Evolutionary conservation across 169 alveolate genomes (phyloP).

Genomic region (Plasmodium reichenowi): DNA sequence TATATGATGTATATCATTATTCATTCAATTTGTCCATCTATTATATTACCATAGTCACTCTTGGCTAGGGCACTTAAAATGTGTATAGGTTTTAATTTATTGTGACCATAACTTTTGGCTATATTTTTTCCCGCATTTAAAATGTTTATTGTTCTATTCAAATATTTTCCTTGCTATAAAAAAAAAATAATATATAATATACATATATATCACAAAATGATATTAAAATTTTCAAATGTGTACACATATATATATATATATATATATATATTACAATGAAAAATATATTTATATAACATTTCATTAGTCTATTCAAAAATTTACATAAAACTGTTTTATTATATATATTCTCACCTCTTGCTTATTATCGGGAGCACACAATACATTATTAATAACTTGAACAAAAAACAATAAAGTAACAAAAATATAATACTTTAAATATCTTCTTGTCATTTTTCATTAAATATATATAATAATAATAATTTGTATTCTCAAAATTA

Average conservation of each 20-base stretch:
- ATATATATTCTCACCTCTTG: slow-evolving; percentile 20
- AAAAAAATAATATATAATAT: slow-evolving; percentile 18
- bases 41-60: slow-evolving; percentile 67
- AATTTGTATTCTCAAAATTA: not conserved
- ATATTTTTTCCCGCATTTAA: slow-evolving; percentile 49
- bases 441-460: slow-evolving; percentile 3
- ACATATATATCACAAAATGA: not conserved
- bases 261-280: no score
- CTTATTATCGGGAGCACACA: slow-evolving; percentile 17
- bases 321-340: not conserved
- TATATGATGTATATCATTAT: not conserved
- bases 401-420: slow-evolving; percentile 14
- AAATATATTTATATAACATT: not conserved
- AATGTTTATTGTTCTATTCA: slow-evolving; percentile 64
- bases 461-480: not conserved
- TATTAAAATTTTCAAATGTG: not conserved
- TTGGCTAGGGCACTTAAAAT: slow-evolving; percentile 45
- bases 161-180: slow-evolving; percentile 27
- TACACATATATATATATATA: no score
- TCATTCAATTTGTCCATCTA: no score
- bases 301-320: not conserved
- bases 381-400: not conserved
- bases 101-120: slow-evolving; percentile 76
- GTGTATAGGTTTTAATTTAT: slow-evolving; percentile 61
- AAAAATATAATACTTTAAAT: not conserved